Percentiles rank a stretch among this genome's conserved stretches.
phyloP scores from a whole-genome alignment of 768 basidiomycete genomes.

The Lentinula boryana region DNA sequence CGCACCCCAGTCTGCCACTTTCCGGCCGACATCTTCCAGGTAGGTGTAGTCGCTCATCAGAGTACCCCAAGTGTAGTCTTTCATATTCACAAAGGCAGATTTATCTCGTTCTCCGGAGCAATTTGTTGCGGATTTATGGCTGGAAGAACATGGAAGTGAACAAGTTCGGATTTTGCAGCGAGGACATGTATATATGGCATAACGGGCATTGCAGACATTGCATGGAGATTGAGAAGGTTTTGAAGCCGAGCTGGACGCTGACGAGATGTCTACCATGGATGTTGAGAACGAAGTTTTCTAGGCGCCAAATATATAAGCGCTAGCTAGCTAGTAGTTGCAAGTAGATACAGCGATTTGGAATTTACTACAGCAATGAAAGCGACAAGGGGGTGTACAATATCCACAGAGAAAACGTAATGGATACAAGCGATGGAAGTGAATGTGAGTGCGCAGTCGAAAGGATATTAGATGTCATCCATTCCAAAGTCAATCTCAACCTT shows the following conservation, averaged over 20 bases:
- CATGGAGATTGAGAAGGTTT: constrained; percentile 28
- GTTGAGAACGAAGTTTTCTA: constrained; percentile 1
- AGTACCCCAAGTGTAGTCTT: constrained; percentile 75
- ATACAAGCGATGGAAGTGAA: not conserved
- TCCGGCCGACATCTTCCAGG: constrained; percentile 77
- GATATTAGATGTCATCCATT: constrained; percentile 77
- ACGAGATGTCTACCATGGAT: not conserved
- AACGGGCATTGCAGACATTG: constrained; percentile 37
- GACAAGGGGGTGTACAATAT: not conserved
- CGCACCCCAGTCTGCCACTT: constrained; percentile 66
- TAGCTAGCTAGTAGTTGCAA: not conserved
- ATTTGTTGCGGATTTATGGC: constrained; percentile 56
- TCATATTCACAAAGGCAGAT: constrained; percentile 72
- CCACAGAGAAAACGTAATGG: not conserved
- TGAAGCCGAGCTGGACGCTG: not conserved
- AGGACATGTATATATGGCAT: constrained; percentile 74
- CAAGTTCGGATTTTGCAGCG: constrained; percentile 69
- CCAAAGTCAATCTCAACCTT: constrained; percentile 89
- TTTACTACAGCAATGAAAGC: not conserved
- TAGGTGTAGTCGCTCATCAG: constrained; percentile 90
- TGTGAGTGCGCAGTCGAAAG: not conserved
- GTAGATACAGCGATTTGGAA: not conserved
- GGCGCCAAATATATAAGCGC: not conserved
- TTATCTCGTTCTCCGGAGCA: constrained; percentile 76
- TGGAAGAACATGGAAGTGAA: constrained; percentile 59